Evolutionary conservation across 441 rosid genomes (phyloP).

Genomic region (Eutrema salsugineum): DNA sequence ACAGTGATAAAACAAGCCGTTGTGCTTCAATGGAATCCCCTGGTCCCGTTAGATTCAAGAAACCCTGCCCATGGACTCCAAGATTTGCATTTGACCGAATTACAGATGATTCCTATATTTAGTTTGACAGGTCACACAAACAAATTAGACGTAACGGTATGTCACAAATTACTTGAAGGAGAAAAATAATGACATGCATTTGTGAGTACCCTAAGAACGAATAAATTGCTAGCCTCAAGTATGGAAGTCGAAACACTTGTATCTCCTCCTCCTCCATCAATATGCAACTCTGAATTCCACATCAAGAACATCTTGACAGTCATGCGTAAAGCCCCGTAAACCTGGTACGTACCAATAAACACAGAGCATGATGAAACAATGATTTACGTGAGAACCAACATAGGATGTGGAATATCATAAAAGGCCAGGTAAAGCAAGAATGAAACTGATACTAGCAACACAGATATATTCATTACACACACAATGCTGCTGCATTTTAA

Average conservation of each 20-base stretch:
- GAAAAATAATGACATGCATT: background rate
- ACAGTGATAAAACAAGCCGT: conserved; percentile 87
- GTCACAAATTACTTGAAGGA: conserved; percentile 10
- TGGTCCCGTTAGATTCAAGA: conserved; percentile 87
- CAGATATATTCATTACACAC: background rate
- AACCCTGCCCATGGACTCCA: conserved; percentile 98
- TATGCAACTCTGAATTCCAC: conserved; percentile 95
- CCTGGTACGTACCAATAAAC: conserved; percentile 42
- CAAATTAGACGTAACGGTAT: background rate
- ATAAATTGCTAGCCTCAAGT: conserved; percentile 95
- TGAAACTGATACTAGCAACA: conserved; percentile 5
- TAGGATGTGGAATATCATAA: background rate
- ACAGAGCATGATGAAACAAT: conserved; percentile 2
- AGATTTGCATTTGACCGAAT: conserved; percentile 96
- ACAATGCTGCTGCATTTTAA: conserved; percentile 3
- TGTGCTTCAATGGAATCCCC: conserved; percentile 97
- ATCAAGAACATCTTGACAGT: conserved; percentile 95
- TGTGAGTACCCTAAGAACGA: conserved; percentile 84
- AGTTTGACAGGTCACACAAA: conserved; percentile 11
- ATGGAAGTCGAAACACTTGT: conserved; percentile 75
- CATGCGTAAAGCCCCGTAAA: conserved; percentile 99
- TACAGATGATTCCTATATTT: conserved; percentile 80
- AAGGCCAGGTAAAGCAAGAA: conserved; percentile 4
- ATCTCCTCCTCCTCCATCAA: conserved; percentile 87
- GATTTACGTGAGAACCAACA: background rate